phyloP scores from a whole-genome alignment of 345 rosid genomes.

The Garcia nutans region DNA sequence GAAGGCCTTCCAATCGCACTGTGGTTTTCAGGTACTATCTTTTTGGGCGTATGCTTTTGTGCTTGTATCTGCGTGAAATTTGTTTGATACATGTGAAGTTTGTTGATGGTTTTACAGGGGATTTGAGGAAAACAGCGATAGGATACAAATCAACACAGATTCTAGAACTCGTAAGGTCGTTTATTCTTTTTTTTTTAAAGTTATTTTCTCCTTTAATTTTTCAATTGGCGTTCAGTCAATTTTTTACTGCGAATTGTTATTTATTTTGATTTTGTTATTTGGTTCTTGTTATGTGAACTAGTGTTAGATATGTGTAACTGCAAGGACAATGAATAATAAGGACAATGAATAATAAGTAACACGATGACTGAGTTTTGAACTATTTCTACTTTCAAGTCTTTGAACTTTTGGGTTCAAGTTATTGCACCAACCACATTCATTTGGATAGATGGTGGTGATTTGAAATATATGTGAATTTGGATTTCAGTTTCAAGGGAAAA shows the following conservation, averaged over 20 bases:
- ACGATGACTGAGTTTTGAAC: no score
- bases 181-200: background rate
- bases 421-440: no score
- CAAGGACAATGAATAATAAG: no score
- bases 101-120: slow-evolving; percentile 47
- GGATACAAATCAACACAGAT: slow-evolving; percentile 68
- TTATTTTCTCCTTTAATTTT: background rate
- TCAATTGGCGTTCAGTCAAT: background rate
- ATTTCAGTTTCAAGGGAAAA: no score
- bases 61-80: background rate
- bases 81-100: background rate
- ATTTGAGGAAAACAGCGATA: slow-evolving; percentile 62
- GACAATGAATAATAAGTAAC: no score
- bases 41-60: background rate
- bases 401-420: no score
- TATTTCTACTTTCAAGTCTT: no score
- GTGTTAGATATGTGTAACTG: background rate
- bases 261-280: background rate
- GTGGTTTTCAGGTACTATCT: slow-evolving; percentile 65
- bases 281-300: background rate
- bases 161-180: slow-evolving; percentile 63
- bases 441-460: no score
- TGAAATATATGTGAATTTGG: no score
- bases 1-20: slow-evolving; percentile 83
- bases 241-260: background rate